Evolutionary conservation across 352 stramenopile species (phyloP).

Genomic region (Phytophthora idaei): DNA sequence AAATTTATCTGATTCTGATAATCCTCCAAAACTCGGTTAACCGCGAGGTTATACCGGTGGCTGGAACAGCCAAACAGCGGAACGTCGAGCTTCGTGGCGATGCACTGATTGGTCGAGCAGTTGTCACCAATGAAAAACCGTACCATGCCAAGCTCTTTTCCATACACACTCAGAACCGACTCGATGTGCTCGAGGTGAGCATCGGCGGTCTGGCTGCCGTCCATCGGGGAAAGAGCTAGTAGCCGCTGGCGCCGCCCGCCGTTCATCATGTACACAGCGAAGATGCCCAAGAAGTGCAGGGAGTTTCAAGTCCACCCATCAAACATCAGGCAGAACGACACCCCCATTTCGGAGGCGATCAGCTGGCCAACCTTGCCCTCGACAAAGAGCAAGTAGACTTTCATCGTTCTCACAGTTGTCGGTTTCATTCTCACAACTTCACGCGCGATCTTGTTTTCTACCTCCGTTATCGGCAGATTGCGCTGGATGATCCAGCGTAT

Average conservation of each 20-base stretch:
- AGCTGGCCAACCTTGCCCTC: not conserved
- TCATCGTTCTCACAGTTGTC: slow-evolving; percentile 1
- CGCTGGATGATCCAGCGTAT: slow-evolving; percentile 1
- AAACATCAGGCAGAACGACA: slow-evolving; percentile 26
- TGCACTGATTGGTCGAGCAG: slow-evolving; percentile 17
- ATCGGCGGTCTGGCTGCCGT: slow-evolving; percentile 11
- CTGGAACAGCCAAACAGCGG: slow-evolving; percentile 14
- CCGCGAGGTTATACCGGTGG: too few species aligned
- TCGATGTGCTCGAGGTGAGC: slow-evolving; percentile 18
- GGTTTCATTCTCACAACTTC: slow-evolving; percentile 3
- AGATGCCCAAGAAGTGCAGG: slow-evolving; percentile 20
- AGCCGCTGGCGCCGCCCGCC: slow-evolving; percentile 9
- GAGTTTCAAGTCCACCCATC: not conserved
- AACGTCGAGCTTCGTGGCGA: slow-evolving; percentile 1
- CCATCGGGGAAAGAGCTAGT: slow-evolving; percentile 10
- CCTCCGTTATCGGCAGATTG: slow-evolving; percentile 16
- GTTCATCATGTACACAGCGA: slow-evolving; percentile 2
- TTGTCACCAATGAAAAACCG: slow-evolving; percentile 16
- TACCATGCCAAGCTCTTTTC: slow-evolving; percentile 6
- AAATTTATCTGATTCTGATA: too few species aligned
- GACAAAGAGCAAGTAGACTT: not conserved
- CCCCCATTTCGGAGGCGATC: slow-evolving; percentile 9
- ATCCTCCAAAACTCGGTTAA: too few species aligned
- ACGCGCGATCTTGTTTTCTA: slow-evolving; percentile 18
- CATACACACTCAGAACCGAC: slow-evolving; percentile 3